Conservation (phyloP, 176 grass and related monocot genomes). For the Elaeis guineensis region DNA sequence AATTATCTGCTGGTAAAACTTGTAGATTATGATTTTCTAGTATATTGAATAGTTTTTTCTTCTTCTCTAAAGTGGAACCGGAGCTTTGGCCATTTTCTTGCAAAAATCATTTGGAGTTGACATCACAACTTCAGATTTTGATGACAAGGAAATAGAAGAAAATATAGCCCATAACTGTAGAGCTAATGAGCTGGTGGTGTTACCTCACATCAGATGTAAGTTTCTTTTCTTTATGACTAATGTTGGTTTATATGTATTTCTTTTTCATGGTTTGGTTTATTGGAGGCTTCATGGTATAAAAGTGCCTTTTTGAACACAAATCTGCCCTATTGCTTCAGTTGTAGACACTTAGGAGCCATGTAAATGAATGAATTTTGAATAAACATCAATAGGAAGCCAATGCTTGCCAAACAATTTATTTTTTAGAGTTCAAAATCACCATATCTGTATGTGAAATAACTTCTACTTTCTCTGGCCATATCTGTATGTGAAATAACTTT, state of each 20-base stretch:
- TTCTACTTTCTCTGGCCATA: too few relatives aligned
- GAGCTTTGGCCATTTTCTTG: conserved; percentile 80
- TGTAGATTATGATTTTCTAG: background rate
- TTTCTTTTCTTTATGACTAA: conserved; percentile 6
- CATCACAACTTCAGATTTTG: conserved; percentile 84
- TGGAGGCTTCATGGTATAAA: too few relatives aligned
- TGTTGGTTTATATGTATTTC: background rate
- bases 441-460: too few relatives aligned
- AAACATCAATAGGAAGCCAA: too few relatives aligned
- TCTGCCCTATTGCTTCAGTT: too few relatives aligned
- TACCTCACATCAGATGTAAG: conserved; percentile 78
- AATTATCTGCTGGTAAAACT: background rate
- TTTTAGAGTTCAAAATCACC: too few relatives aligned
- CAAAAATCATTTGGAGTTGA: conserved; percentile 50
- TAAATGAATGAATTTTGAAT: too few relatives aligned
- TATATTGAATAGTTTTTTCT: conserved; percentile 2
- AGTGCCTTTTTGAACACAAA: too few relatives aligned
- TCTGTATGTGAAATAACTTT: too few relatives aligned
- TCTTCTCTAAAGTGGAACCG: conserved; percentile 53
- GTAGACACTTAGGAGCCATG: too few relatives aligned
- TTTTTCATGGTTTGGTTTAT: background rate
- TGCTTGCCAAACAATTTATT: too few relatives aligned
- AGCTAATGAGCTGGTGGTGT: conserved; percentile 39
- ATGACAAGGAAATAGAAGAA: conserved; percentile 76
- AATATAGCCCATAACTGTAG: conserved; percentile 84